phyloP scores from a whole-genome alignment of 257 asterid genomes.

The Penstemon eatonii region DNA sequence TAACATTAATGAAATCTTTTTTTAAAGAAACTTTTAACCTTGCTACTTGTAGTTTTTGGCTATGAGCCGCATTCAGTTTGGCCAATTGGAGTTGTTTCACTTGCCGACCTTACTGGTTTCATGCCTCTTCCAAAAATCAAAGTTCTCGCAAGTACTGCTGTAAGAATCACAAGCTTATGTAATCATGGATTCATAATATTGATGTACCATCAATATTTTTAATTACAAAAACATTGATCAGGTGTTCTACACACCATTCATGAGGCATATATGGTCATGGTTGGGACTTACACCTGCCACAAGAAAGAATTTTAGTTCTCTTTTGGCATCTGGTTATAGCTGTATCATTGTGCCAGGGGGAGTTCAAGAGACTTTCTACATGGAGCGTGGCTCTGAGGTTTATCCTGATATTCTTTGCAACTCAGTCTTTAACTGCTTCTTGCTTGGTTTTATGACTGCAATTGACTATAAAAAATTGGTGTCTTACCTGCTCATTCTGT shows the following conservation, averaged over 20 bases:
- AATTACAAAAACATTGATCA: conserved; percentile 32
- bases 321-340: conserved; percentile 79
- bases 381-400: conserved; percentile 95
- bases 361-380: conserved; percentile 72
- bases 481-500: not conserved
- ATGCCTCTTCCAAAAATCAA: conserved; percentile 76
- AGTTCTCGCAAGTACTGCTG: conserved; percentile 93
- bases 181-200: conserved; percentile 11
- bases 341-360: conserved; percentile 96
- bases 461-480: conserved; percentile 3
- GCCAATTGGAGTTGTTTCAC: conserved; percentile 88
- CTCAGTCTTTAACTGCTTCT: conserved; percentile 18
- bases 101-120: conserved; percentile 82
- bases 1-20: conserved; percentile 1
- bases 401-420: not conserved
- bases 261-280: conserved; percentile 99
- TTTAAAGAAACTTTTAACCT: conserved; percentile 10
- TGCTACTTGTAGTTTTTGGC: conserved; percentile 70
- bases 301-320: conserved; percentile 60
- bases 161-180: conserved; percentile 41
- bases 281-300: conserved; percentile 83
- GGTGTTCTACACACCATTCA: conserved; percentile 89
- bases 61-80: conserved; percentile 98
- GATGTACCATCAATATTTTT: conserved; percentile 21
- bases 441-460: conserved; percentile 6